Base-by-base conservation (phyloP, 23 red algal genomes). In the Gracilariopsis chorda region DNA sequence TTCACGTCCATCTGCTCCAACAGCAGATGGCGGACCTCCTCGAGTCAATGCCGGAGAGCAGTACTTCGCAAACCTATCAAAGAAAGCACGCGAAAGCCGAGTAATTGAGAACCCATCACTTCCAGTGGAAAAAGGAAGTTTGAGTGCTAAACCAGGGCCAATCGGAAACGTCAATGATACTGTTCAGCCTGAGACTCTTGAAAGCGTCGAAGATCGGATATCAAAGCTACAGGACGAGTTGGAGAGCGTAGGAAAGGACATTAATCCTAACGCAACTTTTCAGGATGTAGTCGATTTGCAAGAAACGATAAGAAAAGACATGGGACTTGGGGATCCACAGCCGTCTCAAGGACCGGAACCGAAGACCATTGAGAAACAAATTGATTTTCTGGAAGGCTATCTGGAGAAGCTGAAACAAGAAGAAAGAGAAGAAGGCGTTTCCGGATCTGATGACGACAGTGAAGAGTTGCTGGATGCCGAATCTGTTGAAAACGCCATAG, bases 381-480 rank as follows among this genome's bases (percentile, higher is more conserved):
- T 87, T 51, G 62, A 39, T 14, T 87, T 73, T 43, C 43, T 87
- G 35, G 56, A 87, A 62, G 42, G 58, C 44, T 87, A 87, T 23
- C 58, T 87, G 48, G 58, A 87, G 17, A 87, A 56, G 60, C 35
- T 87, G 21, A 87, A 69, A 69, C 82, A 37, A 39, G 82, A 87
- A 45, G 59, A 87, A 8, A 35, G 42, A 43, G 34, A 70, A 13
- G 60, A 87, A 29, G 35, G 55, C 13, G 63, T 23, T 4, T 27
- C 12, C 25, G 63, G 21, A 57, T 20, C 63, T 35, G 27, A 46
- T 1, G 17, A 33, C 1, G 58, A 69, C 30, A 25, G 39, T 51
- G 80, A 84, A 69, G 2, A 44, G 20, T 6, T 33, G 21, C 29
- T 17, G 30, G 30, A 70, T 47, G 82, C 33, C 25, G 25, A 63